These are phyloP conservation scores for Alternaria triticimaculans DNA, from an alignment of 2,329 filamentous ascomycete genomes.

Conservation along the genomic window DNA sequence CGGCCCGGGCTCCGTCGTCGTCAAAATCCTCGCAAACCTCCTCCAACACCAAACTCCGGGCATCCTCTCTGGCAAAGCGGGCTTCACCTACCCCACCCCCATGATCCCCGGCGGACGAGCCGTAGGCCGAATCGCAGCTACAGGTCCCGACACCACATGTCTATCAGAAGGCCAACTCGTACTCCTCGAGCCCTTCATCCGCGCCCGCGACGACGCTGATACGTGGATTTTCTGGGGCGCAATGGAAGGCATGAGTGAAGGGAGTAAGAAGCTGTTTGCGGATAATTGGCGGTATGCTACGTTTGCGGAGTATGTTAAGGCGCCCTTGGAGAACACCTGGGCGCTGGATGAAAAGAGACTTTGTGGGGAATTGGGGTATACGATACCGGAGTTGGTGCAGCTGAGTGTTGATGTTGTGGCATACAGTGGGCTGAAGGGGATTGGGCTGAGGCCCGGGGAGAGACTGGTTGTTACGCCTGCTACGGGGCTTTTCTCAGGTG, in stretches of 20 bases:
- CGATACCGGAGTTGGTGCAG: neutral
- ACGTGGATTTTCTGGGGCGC: conserved; percentile 36
- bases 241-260: conserved; percentile 32
- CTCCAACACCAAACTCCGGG: conserved; percentile 1
- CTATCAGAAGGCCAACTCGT: conserved; percentile 48
- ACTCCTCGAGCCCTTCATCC: conserved; percentile 43
- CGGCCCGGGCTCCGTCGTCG: conserved; percentile 46
- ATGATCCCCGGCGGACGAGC: conserved; percentile 3
- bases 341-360: conserved; percentile 42
- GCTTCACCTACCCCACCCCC: conserved; percentile 8
- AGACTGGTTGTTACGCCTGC: conserved; percentile 5
- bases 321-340: conserved; percentile 47
- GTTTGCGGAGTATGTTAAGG: conserved; percentile 43
- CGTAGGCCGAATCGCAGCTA: conserved; percentile 36
- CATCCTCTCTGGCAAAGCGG: conserved; percentile 8
- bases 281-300: conserved; percentile 47
- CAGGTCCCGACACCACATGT: conserved; percentile 26
- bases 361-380: conserved; percentile 35
- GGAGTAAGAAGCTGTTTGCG: conserved; percentile 27
- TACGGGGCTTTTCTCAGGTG: conserved; percentile 2
- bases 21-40: conserved; percentile 46
- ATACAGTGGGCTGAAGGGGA: conserved; percentile 1
- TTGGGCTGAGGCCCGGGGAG: conserved; percentile 3
- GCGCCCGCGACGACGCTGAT: conserved; percentile 44
- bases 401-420: neutral